Evolutionary conservation across 2,329 filamentous ascomycete genomes (phyloP).

Genomic region (Fusarium sororula): DNA sequence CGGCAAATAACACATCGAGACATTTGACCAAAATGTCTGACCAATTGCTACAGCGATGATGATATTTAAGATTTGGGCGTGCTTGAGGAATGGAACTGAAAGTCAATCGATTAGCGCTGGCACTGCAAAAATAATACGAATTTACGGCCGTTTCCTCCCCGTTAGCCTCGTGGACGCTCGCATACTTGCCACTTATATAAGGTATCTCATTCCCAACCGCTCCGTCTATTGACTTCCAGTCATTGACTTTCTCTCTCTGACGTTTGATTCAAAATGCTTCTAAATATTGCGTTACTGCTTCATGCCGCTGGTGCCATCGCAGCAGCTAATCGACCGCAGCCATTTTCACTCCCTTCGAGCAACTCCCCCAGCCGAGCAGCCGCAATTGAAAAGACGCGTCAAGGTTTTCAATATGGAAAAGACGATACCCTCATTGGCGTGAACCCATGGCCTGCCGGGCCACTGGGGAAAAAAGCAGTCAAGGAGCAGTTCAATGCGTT

Average conservation of each 20-base stretch:
- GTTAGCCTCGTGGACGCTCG: neutral
- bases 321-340: fast-evolving
- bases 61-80: too few relatives aligned
- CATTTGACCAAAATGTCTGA: too few relatives aligned
- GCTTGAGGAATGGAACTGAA: neutral
- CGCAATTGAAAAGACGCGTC: neutral
- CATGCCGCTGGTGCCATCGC: neutral
- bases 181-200: fast-evolving
- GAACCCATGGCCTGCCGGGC: neutral
- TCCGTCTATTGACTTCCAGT: fast-evolving
- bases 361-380: neutral
- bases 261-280: neutral
- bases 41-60: too few relatives aligned
- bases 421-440: neutral
- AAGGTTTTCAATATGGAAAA: neutral
- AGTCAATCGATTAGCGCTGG: neutral
- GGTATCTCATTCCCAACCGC: fast-evolving
- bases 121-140: too few relatives aligned
- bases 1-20: too few relatives aligned
- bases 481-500: neutral
- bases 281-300: fast-evolving
- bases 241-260: too few relatives aligned
- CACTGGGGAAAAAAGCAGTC: neutral
- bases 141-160: neutral
- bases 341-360: neutral